These are phyloP conservation scores for Sclerotinia glacialis DNA, from an alignment of 2,329 filamentous ascomycete species.

Conservation along the genomic window DNA sequence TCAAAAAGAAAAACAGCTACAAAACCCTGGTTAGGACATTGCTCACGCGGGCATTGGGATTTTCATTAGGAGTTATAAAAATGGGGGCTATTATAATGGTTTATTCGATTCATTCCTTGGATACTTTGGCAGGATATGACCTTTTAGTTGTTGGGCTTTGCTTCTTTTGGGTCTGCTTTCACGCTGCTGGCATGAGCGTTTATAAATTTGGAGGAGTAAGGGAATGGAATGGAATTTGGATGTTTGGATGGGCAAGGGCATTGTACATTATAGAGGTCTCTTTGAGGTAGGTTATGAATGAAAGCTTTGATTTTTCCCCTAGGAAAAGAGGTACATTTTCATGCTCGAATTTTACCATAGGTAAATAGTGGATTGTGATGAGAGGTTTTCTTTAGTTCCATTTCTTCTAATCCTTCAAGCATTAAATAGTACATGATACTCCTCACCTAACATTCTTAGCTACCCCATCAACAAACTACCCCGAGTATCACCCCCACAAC, in stretches of 20 bases:
- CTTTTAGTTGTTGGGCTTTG: slow-evolving; percentile 8
- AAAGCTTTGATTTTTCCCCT: slow-evolving; percentile 4
- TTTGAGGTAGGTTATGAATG: slow-evolving; percentile 2
- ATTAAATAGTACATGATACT: neutral
- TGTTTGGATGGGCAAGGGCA: neutral
- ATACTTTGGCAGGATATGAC: neutral
- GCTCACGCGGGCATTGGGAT: slow-evolving; percentile 9
- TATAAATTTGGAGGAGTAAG: slow-evolving; percentile 4
- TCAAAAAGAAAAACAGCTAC: neutral
- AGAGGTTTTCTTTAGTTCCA: no score
- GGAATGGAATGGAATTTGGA: neutral
- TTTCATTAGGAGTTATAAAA: slow-evolving; percentile 19
- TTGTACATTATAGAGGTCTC: slow-evolving; percentile 5
- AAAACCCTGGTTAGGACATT: neutral
- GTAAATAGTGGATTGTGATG: neutral
- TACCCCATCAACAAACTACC: neutral
- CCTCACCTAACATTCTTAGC: neutral
- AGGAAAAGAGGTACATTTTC: neutral
- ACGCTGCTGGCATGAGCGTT: slow-evolving; percentile 14
- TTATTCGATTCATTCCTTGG: slow-evolving; percentile 8
- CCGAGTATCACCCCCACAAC: slow-evolving; percentile 8
- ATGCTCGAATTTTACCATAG: neutral
- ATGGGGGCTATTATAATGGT: slow-evolving; percentile 11
- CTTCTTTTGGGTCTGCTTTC: slow-evolving; percentile 16
- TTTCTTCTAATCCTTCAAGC: no score